Conservation (phyloP, 306 rosid genomes). For the Casuarina cunninghamiana region DNA sequence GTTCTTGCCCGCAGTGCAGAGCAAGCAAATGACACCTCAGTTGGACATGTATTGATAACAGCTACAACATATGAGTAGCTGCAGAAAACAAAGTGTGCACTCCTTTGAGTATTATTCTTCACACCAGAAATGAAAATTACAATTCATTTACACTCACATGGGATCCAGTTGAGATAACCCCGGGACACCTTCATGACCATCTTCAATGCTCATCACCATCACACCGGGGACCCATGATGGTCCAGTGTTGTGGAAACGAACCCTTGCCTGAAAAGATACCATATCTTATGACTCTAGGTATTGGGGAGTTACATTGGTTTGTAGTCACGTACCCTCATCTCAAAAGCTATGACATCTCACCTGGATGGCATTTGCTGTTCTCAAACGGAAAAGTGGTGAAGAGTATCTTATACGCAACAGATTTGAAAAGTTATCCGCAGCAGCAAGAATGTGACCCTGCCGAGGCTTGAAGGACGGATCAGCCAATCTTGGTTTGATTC, state of each 20-base stretch:
- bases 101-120: constrained; percentile 5
- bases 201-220: constrained; percentile 93
- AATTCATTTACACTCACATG: constrained; percentile 50
- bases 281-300: constrained; percentile 7
- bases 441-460: constrained; percentile 53
- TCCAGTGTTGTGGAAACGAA: constrained; percentile 80
- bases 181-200: constrained; percentile 67
- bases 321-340: neutral
- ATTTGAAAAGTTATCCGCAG: constrained; percentile 64
- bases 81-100: constrained; percentile 34
- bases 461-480: constrained; percentile 87
- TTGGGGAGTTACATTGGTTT: constrained; percentile 15
- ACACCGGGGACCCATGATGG: constrained; percentile 59
- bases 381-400: constrained; percentile 89
- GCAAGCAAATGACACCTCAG: constrained; percentile 60
- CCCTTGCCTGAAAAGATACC: constrained; percentile 49
- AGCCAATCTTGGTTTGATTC: constrained; percentile 84
- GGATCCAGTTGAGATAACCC: constrained; percentile 90
- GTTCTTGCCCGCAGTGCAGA: constrained; percentile 48
- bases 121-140: constrained; percentile 19
- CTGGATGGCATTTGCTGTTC: constrained; percentile 79
- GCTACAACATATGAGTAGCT: constrained; percentile 76
- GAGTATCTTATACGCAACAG: constrained; percentile 81
- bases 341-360: constrained; percentile 37
- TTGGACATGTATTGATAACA: constrained; percentile 74